phyloP scores from a whole-genome alignment of 2,329 filamentous ascomycete genomes.

The Cladophialophora bantiana region DNA sequence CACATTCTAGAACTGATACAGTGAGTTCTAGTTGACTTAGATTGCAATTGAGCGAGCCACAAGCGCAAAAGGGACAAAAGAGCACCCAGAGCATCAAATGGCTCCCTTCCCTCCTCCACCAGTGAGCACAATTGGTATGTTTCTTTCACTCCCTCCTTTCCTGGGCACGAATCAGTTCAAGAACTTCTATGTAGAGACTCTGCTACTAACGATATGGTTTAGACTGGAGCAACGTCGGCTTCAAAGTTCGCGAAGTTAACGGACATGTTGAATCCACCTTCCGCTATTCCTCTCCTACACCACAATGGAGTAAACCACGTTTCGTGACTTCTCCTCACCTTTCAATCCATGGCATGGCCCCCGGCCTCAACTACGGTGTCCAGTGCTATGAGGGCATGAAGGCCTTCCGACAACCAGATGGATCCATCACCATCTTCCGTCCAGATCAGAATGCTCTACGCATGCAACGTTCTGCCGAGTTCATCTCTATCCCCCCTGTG shows the following conservation, averaged over 20 bases:
- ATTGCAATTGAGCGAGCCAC: neutral
- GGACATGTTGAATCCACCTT: conserved; percentile 92
- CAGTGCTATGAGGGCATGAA: conserved; percentile 99
- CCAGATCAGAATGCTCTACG: conserved; percentile 83
- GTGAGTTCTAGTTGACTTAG: neutral
- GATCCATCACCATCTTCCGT: conserved; percentile 82
- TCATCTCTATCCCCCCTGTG: conserved; percentile 81
- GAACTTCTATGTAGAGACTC: neutral
- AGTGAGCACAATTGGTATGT: conserved; percentile 73
- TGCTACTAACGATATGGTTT: conserved; percentile 6
- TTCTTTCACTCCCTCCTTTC: neutral
- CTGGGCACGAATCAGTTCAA: no score
- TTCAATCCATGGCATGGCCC: conserved; percentile 91
- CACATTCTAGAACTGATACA: neutral
- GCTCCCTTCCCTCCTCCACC: conserved; percentile 74
- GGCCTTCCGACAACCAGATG: conserved; percentile 81
- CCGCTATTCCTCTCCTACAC: conserved; percentile 64
- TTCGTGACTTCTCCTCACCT: conserved; percentile 87
- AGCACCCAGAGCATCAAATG: conserved; percentile 23
- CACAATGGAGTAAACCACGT: conserved; percentile 59
- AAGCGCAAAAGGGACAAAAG: neutral
- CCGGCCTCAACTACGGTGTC: conserved; percentile 94
- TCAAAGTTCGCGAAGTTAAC: conserved; percentile 92
- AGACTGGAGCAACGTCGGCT: conserved; percentile 94
- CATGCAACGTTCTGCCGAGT: conserved; percentile 82